Percentiles rank a stretch among this genome's conserved stretches.
Conservation (phyloP, 805 yeast genomes). For the Zygosaccharomyces bailii region DNA sequence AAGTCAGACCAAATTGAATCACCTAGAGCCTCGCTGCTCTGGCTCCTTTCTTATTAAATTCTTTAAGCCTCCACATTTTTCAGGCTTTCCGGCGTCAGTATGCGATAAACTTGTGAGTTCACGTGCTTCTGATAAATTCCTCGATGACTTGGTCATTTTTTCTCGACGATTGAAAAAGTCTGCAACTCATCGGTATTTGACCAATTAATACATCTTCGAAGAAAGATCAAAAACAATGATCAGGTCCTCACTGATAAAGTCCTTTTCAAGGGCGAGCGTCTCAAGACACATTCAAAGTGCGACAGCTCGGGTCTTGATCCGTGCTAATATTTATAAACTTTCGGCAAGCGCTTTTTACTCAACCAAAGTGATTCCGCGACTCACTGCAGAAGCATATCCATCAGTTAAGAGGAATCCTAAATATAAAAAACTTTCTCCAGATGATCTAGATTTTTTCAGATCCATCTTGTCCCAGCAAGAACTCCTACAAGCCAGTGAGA, state of each 20-base stretch:
- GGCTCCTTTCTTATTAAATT: no score
- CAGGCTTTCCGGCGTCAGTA: no score
- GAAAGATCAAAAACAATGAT: constrained; percentile 6
- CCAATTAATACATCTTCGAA: background rate
- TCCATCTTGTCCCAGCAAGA: constrained; percentile 51
- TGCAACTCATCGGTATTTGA: background rate
- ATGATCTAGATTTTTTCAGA: constrained; percentile 60
- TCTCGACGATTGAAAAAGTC: background rate
- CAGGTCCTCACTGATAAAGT: constrained; percentile 9
- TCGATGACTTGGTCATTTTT: background rate
- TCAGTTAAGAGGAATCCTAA: constrained; percentile 48
- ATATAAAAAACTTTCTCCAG: constrained; percentile 50
- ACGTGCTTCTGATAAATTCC: background rate
- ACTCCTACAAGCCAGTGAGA: constrained; percentile 45
- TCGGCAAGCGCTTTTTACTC: constrained; percentile 15
- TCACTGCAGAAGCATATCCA: constrained; percentile 72
- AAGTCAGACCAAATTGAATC: no score
- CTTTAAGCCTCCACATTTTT: no score
- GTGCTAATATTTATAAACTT: background rate
- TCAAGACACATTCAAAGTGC: constrained; percentile 3
- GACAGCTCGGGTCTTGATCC: background rate
- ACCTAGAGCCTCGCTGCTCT: no score
- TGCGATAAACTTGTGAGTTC: no score
- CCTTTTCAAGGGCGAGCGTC: constrained; percentile 8
- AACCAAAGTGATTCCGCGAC: constrained; percentile 28